These are phyloP conservation scores for Cryptosporidium viatorum DNA, from an alignment of 169 alveolate genomes.

Conservation along the genomic window DNA sequence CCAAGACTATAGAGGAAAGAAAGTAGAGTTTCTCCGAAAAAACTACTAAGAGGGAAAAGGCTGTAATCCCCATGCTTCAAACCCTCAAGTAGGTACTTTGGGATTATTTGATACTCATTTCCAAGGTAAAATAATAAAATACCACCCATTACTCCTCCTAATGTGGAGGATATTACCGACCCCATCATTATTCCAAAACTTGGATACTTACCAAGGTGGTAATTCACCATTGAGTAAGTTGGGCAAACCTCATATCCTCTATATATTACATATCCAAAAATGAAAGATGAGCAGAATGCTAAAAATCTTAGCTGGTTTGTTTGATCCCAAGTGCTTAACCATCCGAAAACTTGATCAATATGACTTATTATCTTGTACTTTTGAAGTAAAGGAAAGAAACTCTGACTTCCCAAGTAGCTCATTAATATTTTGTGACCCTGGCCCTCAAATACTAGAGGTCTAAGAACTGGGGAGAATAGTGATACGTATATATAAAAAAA, in stretches of 20 bases:
- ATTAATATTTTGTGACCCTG: conserved; percentile 42
- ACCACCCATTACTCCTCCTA: conserved; percentile 67
- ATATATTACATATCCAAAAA: conserved; percentile 63
- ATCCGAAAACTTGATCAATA: conserved; percentile 38
- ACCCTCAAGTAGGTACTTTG: conserved; percentile 22
- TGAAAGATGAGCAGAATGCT: conserved; percentile 54
- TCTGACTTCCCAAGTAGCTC: conserved; percentile 14
- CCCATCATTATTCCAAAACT: conserved; percentile 56
- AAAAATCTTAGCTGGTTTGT: conserved; percentile 54
- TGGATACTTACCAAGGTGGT: conserved; percentile 69
- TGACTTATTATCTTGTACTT: conserved; percentile 17
- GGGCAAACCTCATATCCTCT: conserved; percentile 75
- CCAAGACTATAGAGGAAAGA: conserved; percentile 71
- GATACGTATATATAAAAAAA: conserved; percentile 67
- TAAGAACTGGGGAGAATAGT: conserved; percentile 45
- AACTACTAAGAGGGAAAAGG: conserved; percentile 39
- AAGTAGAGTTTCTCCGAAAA: conserved; percentile 56
- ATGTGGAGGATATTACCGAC: conserved; percentile 44
- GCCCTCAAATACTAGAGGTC: conserved; percentile 64
- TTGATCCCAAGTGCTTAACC: conserved; percentile 64
- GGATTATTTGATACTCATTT: conserved; percentile 23
- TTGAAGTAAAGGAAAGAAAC: conserved; percentile 26
- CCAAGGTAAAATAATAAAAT: conserved; percentile 25
- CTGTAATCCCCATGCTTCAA: conserved; percentile 11
- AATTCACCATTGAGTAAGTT: conserved; percentile 60